Evolutionary conservation across 208 protist species (phyloP).

Genomic region (Acanthamoeba triangularis): DNA sequence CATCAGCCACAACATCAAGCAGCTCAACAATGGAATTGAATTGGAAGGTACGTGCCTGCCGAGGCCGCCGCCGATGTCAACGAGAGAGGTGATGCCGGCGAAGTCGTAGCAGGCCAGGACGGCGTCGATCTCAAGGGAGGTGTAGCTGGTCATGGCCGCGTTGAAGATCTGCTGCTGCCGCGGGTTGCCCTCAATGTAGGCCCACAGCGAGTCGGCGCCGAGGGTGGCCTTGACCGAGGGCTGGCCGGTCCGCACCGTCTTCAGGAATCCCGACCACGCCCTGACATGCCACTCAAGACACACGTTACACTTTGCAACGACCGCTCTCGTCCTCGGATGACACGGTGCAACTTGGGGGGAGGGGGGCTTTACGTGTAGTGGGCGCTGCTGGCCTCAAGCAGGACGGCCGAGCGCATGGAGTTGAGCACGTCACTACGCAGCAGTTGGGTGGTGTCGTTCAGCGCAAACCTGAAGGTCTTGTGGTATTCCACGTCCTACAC

Average conservation of each 20-base stretch:
- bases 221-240: background rate
- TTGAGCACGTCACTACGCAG: background rate
- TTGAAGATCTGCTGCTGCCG: background rate
- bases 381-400: background rate
- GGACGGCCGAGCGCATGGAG: background rate
- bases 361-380: background rate
- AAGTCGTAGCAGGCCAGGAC: conserved; percentile 7
- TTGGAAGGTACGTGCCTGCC: background rate
- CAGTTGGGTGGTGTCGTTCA: conserved; percentile 8
- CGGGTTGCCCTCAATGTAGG: background rate
- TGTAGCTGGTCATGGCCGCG: background rate
- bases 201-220: background rate
- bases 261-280: background rate
- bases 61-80: background rate
- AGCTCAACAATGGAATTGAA: background rate
- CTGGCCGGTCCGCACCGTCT: background rate
- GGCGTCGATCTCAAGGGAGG: background rate
- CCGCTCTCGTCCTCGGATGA: no score
- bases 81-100: background rate
- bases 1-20: background rate
- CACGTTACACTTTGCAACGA: background rate
- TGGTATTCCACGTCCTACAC: background rate
- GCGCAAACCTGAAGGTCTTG: background rate
- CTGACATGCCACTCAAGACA: background rate
- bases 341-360: background rate